Base-by-base conservation (phyloP, 768 basidiomycete species). In the Phlebiopsis flavidoalba region DNA sequence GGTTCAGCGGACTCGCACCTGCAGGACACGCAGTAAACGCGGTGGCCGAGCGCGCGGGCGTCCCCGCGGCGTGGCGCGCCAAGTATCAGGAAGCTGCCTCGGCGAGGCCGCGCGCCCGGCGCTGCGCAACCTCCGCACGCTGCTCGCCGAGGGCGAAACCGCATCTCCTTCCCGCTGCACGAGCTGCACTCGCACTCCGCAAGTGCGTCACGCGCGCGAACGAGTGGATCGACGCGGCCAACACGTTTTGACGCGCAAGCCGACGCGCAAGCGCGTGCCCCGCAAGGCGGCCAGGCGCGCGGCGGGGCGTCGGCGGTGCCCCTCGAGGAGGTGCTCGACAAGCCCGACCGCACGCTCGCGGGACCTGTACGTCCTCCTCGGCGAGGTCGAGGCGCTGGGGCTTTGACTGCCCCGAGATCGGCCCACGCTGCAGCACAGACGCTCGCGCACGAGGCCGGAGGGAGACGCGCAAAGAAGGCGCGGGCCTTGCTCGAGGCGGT, bases 71-170 rank as follows among this genome's bases (percentile, higher is more conserved):
- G n/a, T 98, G 95, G 95, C 82, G 82, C 46, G 71, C 73, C 46
- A 91, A 91, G 69, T 77, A n/a, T 96, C 26, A 76, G 79, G 40
- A 86, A 82, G 64, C 71, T 88, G n/a, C 1, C 75, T 98, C 36
- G 74, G 75, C 6, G 90, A 91, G 63, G 88, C 82, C 37, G 80
- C 84, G 12, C 81, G 86, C 14, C 95, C 95, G 14, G 70, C 83
- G 0, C 81, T 96, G 37, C 89, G 91, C 43, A 83, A 83, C 37
- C 82, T 98, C 60, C 86, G 89, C 45, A 86, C 90, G 8, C 75
- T 95, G n/a, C 79, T 94, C 24, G 83, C 89, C 0, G 95, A 97
- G 71, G 95, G 90, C 14, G 93, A n/a, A n/a, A 97, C 65, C 89
- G 89, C 58, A 91, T 95, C 72, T 87, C 83, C 59, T 84, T 85